Base-by-base conservation (phyloP, 2,329 filamentous ascomycete species). In the Dothidotthia symphoricarpi region DNA sequence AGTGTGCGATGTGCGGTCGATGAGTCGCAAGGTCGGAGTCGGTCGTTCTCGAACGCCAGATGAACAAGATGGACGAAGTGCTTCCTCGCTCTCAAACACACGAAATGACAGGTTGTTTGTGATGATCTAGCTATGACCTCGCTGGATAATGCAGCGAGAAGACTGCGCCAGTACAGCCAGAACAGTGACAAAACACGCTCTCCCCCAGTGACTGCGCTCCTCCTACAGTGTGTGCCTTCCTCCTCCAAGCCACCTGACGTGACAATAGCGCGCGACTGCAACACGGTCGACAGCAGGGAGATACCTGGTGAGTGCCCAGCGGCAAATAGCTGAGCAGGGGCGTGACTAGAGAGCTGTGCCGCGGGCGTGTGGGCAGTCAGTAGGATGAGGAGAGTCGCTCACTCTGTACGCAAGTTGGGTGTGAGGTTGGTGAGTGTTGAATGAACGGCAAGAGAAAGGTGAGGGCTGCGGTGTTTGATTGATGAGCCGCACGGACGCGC, bases 111-210 rank as follows among this genome's bases (percentile, higher is more conserved):
- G 55, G 47, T 57, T 61, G 61, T 63, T 68, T 68, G 61, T 64
- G 66, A 71, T 68, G 69, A 66, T 70, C 71, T 75, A 74, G 70
- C 71, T 75, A 75, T 63, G 51, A 49, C 53, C 51, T 57, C 56
- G 53, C 55, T 46, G 51, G 53, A 45, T 54, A 56, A 55, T 47
- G 53, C 62, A 61, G 57, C 52, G 50, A 51, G 48, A 47, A 50
- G 43, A 51, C 51, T 61, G 60, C 54, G 50, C 53, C 45, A 43
- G 55, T 49, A 52, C 47, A 57, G 55, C 53, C 53, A 55, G 51
- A 49, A 56, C 55, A 57, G 55, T 49, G 56, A 63, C 55, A 56
- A 59, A 41, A 52, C 50, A 57, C 50, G 55, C 49, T 48, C 49
- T 59, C 61, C 55, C 51, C 55, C 61, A 55, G 55, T 53, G 50